A percentile compares a stretch with the other conserved stretches of the same genome.
Conservation (phyloP, 495 filamentous ascomycete genomes). For the Talaromyces liani region DNA sequence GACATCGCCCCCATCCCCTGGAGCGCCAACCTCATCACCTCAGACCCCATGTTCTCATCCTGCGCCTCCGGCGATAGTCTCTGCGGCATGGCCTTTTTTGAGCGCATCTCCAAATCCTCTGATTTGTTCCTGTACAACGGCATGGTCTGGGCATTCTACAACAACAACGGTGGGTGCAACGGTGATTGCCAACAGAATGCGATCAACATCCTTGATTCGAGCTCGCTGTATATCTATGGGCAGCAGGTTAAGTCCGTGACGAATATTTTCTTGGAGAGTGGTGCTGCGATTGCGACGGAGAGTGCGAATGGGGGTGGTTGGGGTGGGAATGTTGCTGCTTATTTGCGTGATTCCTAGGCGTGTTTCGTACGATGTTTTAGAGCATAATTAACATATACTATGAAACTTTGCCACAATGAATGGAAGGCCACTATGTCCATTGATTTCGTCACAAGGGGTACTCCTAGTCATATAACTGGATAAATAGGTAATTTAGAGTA, state of each 20-base stretch:
- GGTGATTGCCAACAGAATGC: conserved; percentile 39
- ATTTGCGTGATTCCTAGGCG: conserved; percentile 19
- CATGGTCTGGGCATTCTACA: conserved; percentile 46
- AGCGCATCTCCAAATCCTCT: conserved; percentile 30
- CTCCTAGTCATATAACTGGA: too few species aligned
- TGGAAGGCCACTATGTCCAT: too few species aligned
- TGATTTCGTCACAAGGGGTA: too few species aligned
- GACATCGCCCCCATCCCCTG: conserved; percentile 38
- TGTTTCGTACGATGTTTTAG: too few species aligned
- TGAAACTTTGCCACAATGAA: too few species aligned
- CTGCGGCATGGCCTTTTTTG: conserved; percentile 37
- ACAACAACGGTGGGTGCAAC: conserved; percentile 26
- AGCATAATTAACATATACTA: too few species aligned
- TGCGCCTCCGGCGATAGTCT: conserved; percentile 24
- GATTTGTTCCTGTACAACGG: conserved; percentile 49
- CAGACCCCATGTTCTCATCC: conserved; percentile 33
- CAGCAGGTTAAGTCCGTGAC: conserved; percentile 32
- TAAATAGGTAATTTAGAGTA: too few species aligned
- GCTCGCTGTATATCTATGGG: conserved; percentile 30
- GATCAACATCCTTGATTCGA: conserved; percentile 25
- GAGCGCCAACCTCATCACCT: conserved; percentile 23
- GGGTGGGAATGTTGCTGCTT: conserved; percentile 50
- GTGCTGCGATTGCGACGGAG: conserved; percentile 24
- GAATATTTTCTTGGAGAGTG: conserved; percentile 33
- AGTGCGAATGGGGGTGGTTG: conserved; percentile 45